Evolutionary conservation across 768 basidiomycete species (phyloP), one percentile per base, ranked within the genome.

Genomic region (Serendipita indica): DNA sequence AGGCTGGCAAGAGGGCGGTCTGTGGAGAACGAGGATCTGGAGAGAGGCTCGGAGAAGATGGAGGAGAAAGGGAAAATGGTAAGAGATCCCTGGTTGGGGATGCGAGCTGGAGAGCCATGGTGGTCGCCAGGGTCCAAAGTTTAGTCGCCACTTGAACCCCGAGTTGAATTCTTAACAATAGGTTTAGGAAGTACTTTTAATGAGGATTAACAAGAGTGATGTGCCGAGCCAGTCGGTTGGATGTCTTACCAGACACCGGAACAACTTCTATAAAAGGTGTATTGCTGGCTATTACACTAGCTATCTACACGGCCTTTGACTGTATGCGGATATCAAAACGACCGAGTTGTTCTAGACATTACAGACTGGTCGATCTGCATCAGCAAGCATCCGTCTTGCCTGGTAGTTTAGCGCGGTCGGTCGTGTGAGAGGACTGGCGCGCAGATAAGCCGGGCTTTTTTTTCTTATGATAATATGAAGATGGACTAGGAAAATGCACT

Each of bases 1-100:
- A 77, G 5, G 86, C 88, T 27, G 84, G 79, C 13, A 93, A 81
- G 83, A 89, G 89, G 72, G 82, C 77, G 22, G 88, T 85, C 0
- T 90, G 89, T 0, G 89, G 88, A 0, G 84, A 81, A 0, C 79
- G 77, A 18, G 32, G 27, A 39, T 41, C 35, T n/a, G 56, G 20
- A 14, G 28, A n/a, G 20, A 13, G 10, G 45, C 57, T 33, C 5
- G 60, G 41, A n/a, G 57, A 58, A n/a, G 25, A 14, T 56, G 35
- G 60, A 22, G 34, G 57, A 7, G 37, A 41, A n/a, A 41, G 30
- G 22, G 60, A 34, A 20, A 33, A 58, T 33, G 60, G 39, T 25
- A 43, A 33, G 25, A 20, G 32, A 30, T 20, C 14, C n/a, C 30
- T n/a, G 34, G 30, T 39, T 39, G 57, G 39, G 18, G 57, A 58